Evolutionary conservation across 2,329 filamentous ascomycete species (phyloP), one percentile per base, ranked within the genome.

Genomic region (Pseudocercospora pini-densiflorae): DNA sequence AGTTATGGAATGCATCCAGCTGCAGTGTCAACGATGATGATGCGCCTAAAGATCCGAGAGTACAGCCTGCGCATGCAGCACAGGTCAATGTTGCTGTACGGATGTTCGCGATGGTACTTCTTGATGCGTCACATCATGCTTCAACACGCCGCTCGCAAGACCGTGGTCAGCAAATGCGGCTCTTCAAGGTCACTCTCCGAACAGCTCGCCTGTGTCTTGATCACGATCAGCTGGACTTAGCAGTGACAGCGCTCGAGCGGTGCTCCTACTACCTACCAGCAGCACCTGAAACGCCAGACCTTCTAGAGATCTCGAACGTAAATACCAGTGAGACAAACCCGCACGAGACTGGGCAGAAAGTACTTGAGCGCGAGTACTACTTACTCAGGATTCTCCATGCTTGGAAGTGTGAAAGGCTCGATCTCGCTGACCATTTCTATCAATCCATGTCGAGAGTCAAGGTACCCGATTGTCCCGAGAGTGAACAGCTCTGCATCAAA

Each of bases 341-440:
- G 16, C 77, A 79, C 31, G 68, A 75, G 6, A 73, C 73, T 8
- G 68, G 79, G 36, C 71, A 77, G 8, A 77, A 76, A 14, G 78
- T 78, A 53, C 75, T 89, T 14, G 81, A 86, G 33, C 81, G 83
- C 0, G 88, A 92, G 69, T 93, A 92, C 71, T 84, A 88, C 47
- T 84, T 88, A 4, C 77, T 93, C 66, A 85, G 91, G 33, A 88
- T 88, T 43, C 84, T 85, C 33, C 77, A 95, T 78, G 92, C 93
- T 79, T 97, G 90, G 89, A 88, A 89, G 72, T 89, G 93, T 74
- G 84, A 87, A 47, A 87, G 90, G 47, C 82, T 91, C 14, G 91
- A 94, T 64, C 86, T 93, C 57, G 92, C 92, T 29, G 92, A 97
- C 62, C 88, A 92, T 77, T 88, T 95, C 83, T 94, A 90, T 77